phyloP scores from a whole-genome alignment of 345 rosid species.

The Aquilaria malaccensis region DNA sequence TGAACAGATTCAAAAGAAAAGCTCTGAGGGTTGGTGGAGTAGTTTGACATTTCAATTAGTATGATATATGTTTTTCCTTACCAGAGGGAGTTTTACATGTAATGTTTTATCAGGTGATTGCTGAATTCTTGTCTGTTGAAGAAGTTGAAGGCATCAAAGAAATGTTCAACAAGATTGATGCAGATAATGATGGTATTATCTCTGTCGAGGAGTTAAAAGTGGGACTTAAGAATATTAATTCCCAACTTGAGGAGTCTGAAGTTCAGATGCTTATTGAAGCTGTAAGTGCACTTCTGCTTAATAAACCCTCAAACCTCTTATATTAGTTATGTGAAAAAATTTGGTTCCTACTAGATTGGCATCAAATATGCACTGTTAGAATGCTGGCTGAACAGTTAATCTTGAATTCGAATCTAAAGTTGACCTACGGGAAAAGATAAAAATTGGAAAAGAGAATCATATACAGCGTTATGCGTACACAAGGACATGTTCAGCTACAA shows the following conservation, averaged over 20 bases:
- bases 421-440: too few relatives aligned
- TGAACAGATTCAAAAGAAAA: constrained; percentile 99
- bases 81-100: neutral
- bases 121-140: constrained; percentile 83
- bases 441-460: too few relatives aligned
- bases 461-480: too few relatives aligned
- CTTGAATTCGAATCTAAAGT: too few relatives aligned
- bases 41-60: constrained; percentile 6
- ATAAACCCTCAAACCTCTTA: too few relatives aligned
- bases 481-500: too few relatives aligned
- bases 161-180: constrained; percentile 92
- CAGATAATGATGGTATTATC: constrained; percentile 81
- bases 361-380: too few relatives aligned
- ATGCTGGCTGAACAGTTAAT: too few relatives aligned
- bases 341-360: too few relatives aligned
- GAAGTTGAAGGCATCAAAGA: constrained; percentile 95
- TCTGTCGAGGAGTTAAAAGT: constrained; percentile 87
- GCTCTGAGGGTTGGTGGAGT: constrained; percentile 78
- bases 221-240: constrained; percentile 64
- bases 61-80: neutral
- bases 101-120: constrained; percentile 59
- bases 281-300: constrained; percentile 40
- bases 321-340: too few relatives aligned
- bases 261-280: constrained; percentile 97
- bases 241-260: constrained; percentile 92